Base-by-base conservation (phyloP, 129 eudicot species). In the Centella asiatica region DNA sequence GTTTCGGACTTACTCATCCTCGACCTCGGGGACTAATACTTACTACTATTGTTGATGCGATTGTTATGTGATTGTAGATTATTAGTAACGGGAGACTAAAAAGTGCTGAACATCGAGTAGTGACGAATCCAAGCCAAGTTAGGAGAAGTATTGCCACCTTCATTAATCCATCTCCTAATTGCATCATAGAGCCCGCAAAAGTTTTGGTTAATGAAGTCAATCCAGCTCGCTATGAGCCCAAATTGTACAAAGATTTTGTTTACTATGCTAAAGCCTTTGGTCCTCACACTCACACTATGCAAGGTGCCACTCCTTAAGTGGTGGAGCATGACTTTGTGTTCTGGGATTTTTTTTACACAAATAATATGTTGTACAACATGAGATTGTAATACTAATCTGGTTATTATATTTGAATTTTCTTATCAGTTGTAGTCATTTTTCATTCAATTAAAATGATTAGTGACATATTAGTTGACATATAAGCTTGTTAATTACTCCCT, bases 101-200 rank as follows among this genome's bases (percentile, higher is more conserved):
- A 53, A 89, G 95, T 64, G 54, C 56, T 6, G 77, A 78, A 46
- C 97, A 89, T 72, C 80, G 95, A 24, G 97, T 73, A 17, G 97
- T 89, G 64, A 85, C 86, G 14, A 80, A 69, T 55, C 22, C 36
- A 37, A 34, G 64, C 0, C 66, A 70, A 60, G 59, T 70, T 0
- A 76, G 95, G 44, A 64, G 31, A 44, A 77, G 74, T 59, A 76
- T 83, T 10, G 92, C 82, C 24, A 73, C 76, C 2, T 83, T 89
- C 68, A 66, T 89, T 26, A 76, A 69, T 34, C 95, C 97, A 1
- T 49, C 76, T 12, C 81, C 64, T 0, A 79, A 69, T 26, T 80
- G 77, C 78, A 65, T 80, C 20, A 71, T 89, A 37, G 82, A 83
- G 64, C 95, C 97, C 13, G 95, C 88, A 23, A 72, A 78, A 57